A percentile compares a stretch with the other conserved stretches of the same genome.
Conservation (phyloP, 2,329 filamentous ascomycete species). For the Byssochlamys sp. region DNA sequence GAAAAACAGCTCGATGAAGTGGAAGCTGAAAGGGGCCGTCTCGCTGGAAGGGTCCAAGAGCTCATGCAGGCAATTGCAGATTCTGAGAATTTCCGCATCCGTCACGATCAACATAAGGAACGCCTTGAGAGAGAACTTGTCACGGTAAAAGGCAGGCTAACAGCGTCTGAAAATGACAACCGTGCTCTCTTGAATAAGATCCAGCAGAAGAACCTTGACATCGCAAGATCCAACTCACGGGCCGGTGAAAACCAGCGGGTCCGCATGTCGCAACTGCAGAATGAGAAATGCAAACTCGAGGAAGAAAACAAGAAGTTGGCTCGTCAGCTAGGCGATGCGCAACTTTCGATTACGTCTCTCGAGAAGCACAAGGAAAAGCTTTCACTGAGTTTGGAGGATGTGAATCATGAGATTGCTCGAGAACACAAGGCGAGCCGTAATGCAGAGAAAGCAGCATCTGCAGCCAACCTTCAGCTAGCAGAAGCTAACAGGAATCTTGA, state of each 20-base stretch:
- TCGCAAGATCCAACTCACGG: slow-evolving; percentile 78
- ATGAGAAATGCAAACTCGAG: slow-evolving; percentile 72
- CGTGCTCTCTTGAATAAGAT: slow-evolving; percentile 90
- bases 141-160: slow-evolving; percentile 78
- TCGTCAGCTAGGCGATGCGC: slow-evolving; percentile 76
- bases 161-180: slow-evolving; percentile 93
- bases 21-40: slow-evolving; percentile 65
- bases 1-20: slow-evolving; percentile 67
- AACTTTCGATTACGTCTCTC: slow-evolving; percentile 69
- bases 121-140: slow-evolving; percentile 81
- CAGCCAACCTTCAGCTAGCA: slow-evolving; percentile 69
- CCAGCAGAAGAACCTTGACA: slow-evolving; percentile 92
- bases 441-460: slow-evolving; percentile 79
- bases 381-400: slow-evolving; percentile 74
- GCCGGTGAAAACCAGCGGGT: slow-evolving; percentile 74
- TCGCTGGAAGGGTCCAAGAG: slow-evolving; percentile 71
- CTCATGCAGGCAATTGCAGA: slow-evolving; percentile 79
- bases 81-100: slow-evolving; percentile 77
- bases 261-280: slow-evolving; percentile 65
- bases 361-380: slow-evolving; percentile 95
- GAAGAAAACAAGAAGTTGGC: slow-evolving; percentile 72
- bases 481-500: slow-evolving; percentile 85
- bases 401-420: slow-evolving; percentile 81
- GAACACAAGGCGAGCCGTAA: slow-evolving; percentile 84
- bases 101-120: slow-evolving; percentile 89